Base-by-base conservation (phyloP, 345 rosid genomes). In the Linum usitatissimum region DNA sequence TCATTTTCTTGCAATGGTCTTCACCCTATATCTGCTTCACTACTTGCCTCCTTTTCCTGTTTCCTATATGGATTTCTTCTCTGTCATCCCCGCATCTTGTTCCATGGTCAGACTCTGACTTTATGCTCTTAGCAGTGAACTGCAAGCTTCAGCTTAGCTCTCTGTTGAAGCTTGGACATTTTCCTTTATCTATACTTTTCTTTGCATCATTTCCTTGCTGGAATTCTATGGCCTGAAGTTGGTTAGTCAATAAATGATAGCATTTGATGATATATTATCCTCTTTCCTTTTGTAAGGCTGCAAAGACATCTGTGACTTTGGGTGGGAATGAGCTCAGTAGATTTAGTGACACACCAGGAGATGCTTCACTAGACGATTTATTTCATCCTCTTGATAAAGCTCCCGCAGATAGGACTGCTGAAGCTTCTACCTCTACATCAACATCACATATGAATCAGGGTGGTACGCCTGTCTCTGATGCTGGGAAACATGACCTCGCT, bases 301-400 rank as follows among this genome's bases (percentile, higher is more conserved):
- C 53, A 60, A 86, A 90, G 78, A 66, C 81, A 61, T 73, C 85
- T 3, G 69, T 75, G 31, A 59, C 69, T 53, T 57, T 79, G 70
- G 82, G 84, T 63, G 83, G 84, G 55, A 86, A 82, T 69, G 99
- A 83, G 73, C 83, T 90, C 66, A 82, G 84, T 78, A 90, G 86
- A 73, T 90, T 87, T 75, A 90, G 96, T 70, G 97, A 93, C 68
- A 76, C 96, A 72, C 97, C 97, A 5, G 94, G 90, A 69, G 99
- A 90, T 87, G 99, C 96, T 69, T 86, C 86, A 59, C 77, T 93
- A 81, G 97, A 90, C 69, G 99, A 90, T 84, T 78, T 90, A 71
- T 92, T 92, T 81, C 99, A 81, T 70, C 90, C 97, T 18, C 42
- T 79, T 72, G 90, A 87, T 68, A 93, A 79, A 73, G 70, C 62